These are phyloP conservation scores for Coriaria nepalensis DNA, from an alignment of 306 rosid species.

Conservation along the genomic window DNA sequence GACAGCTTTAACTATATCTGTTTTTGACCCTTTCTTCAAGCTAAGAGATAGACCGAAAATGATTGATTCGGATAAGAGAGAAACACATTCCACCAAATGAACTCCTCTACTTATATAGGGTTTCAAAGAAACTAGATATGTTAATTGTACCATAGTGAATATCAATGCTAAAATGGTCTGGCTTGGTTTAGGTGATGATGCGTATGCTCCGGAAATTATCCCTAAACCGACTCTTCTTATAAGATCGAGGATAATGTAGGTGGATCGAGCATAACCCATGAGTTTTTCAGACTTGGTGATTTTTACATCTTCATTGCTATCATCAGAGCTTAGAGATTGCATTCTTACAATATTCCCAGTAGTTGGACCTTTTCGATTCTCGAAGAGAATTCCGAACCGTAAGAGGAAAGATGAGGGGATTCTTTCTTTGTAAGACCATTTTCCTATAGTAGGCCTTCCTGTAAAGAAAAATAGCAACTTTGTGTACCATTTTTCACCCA, in stretches of 20 bases:
- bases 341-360: conserved; percentile 24
- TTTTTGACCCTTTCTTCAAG: conserved; percentile 16
- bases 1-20: conserved; percentile 8
- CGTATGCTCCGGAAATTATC: conserved; percentile 37
- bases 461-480: conserved; percentile 28
- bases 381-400: conserved; percentile 44
- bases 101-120: conserved; percentile 42
- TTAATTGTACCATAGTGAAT: conserved; percentile 34
- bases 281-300: conserved; percentile 18
- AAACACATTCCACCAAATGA: conserved; percentile 35
- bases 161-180: conserved; percentile 34
- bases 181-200: conserved; percentile 25
- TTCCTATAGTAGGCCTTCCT: conserved; percentile 34
- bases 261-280: conserved; percentile 39
- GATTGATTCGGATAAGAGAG: conserved; percentile 37
- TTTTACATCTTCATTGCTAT: conserved; percentile 33
- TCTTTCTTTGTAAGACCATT: conserved; percentile 43
- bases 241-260: conserved; percentile 38
- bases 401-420: conserved; percentile 36
- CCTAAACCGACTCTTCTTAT: conserved; percentile 38
- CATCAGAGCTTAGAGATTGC: conserved; percentile 25
- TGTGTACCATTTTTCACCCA: conserved; percentile 26
- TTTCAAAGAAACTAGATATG: conserved; percentile 28
- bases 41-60: conserved; percentile 25
- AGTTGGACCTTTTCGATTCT: conserved; percentile 30